Evolutionary conservation across 768 basidiomycete species (phyloP), one percentile per base, ranked within the genome.

Genomic region (Pisolithus sp.): DNA sequence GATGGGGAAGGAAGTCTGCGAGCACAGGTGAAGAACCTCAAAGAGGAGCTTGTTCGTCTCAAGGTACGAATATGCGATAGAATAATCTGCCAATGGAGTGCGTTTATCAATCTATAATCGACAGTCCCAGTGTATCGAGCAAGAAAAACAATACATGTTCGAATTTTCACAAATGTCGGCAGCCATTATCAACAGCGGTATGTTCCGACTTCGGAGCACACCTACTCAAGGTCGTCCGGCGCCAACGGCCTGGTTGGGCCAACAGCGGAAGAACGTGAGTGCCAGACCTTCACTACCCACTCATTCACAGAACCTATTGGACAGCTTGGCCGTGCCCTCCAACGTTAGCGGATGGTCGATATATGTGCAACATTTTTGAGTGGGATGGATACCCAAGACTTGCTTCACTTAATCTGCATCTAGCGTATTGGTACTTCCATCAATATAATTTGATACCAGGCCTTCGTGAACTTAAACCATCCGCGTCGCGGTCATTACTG

Each of bases 101-200:
- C 45, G 20, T 13, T 23, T 24, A 37, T 45, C 54, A 26, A 48
- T 37, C n/a, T 28, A 26, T 26, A 9, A 48, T 23, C 38, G 41
- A 12, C 57, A 81, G 84, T 70, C 75, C 39, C 66, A 80, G 30
- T 68, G 76, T 56, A 60, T 68, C 43, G 85, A 90, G 26, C 76
- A 79, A 34, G 76, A 73, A 52, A 72, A 65, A 50, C 76, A 82
- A 37, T 90, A 91, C 64, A 76, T 78, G 45, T 73, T 77, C 46
- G 93, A 97, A 64, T 88, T 92, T 58, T 80, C 85, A 57, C 76
- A 91, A 51, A 87, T 96, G 83, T 70, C 91, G 20, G 78, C 84
- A 50, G 80, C 82, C 5, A 74, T 92, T 54, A 89, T 92, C 64
- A 74, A 73, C 38, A 69, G 81, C 40, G 87, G 89, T 10, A 82